phyloP scores from a whole-genome alignment of 1,284 basidiomycete species.

The Melampsora larici-populina region DNA sequence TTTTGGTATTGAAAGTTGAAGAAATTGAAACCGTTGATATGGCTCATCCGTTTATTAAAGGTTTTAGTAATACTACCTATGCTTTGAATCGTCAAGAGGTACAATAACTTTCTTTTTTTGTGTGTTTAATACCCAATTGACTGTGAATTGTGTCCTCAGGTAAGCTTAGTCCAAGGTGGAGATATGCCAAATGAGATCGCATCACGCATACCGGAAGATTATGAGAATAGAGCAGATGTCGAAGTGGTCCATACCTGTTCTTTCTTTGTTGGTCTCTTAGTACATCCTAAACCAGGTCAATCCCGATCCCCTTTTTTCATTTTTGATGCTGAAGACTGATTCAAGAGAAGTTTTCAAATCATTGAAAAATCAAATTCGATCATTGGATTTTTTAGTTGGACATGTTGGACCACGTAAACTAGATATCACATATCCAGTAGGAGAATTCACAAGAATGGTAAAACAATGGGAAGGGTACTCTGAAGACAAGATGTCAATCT shows the following conservation, averaged over 20 bases:
- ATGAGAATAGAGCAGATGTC: constrained; percentile 70
- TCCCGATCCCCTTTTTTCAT: background rate
- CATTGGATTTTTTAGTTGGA: constrained; percentile 37
- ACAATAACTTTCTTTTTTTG: constrained; percentile 48
- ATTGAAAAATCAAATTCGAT: background rate
- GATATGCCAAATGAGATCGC: constrained; percentile 70
- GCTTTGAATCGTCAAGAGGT: constrained; percentile 71
- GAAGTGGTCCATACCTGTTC: constrained; percentile 84
- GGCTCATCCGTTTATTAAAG: constrained; percentile 93
- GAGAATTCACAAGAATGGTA: constrained; percentile 90
- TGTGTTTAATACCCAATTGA: background rate
- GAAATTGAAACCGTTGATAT: constrained; percentile 83
- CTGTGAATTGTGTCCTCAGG: constrained; percentile 58
- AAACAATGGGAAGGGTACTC: constrained; percentile 96
- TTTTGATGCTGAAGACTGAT: background rate
- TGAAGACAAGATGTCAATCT: constrained; percentile 86
- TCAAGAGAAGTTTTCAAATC: background rate
- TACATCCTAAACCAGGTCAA: constrained; percentile 83
- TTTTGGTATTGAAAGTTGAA: constrained; percentile 96
- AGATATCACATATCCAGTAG: constrained; percentile 95
- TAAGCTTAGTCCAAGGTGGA: constrained; percentile 82
- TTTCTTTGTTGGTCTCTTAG: constrained; percentile 92
- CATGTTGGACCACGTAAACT: constrained; percentile 60
- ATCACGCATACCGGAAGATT: constrained; percentile 74
- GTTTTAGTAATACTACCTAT: constrained; percentile 80